Base-by-base conservation (phyloP, 2,329 filamentous ascomycete genomes). In the Arthrobotrys conoides region DNA sequence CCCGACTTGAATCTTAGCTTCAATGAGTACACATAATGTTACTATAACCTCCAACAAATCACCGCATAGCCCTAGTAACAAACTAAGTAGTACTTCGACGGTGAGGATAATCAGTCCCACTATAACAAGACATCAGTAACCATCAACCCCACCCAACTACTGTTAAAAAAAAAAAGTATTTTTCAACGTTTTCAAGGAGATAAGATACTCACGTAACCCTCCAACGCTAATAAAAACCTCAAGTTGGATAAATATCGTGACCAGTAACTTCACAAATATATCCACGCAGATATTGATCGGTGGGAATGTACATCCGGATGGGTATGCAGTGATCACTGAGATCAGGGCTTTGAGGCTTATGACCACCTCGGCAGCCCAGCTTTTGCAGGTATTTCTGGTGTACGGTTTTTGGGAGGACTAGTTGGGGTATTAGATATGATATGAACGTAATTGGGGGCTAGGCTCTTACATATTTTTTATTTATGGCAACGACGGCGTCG, bases 31-130 rank as follows among this genome's bases (percentile, higher is more conserved):
- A 20, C 33, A 59, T 22, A 69, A 33, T 6, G 30, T 16, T 10
- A 71, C 41, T n/a, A 66, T 27, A 10, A 44, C 16, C 2, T 49
- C 4, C 4, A 55, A 33, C 55, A 71, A 46, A 51, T 71, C 55
- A 20, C 33, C 55, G 27, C 48, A 30, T 0, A 64, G 6, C 12
- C 46, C 55, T 9, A 66, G 46, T 18, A 66, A 22, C 38, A 83
- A 81, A 3, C 1, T 9, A 1, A 69, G n/a, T n/a, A 69, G 49
- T 5, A 59, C 9, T 2, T 69, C 36, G 33, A 69, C 33, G 44
- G 20, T 59, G 20, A 69, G 20, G 8, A 69, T 12, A 9, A 69
- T 10, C 5, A 12, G 6, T 10, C 49, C 66, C 14, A 69, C 66
- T 69, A 53, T n/a, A n/a, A n/a, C n/a, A 10, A 18, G n/a, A 30